Evolutionary conservation across 371 early-diverging fungal species (phyloP), one percentile per base, ranked within the genome.

Genomic region (Dipsacomyces acuminosporus): DNA sequence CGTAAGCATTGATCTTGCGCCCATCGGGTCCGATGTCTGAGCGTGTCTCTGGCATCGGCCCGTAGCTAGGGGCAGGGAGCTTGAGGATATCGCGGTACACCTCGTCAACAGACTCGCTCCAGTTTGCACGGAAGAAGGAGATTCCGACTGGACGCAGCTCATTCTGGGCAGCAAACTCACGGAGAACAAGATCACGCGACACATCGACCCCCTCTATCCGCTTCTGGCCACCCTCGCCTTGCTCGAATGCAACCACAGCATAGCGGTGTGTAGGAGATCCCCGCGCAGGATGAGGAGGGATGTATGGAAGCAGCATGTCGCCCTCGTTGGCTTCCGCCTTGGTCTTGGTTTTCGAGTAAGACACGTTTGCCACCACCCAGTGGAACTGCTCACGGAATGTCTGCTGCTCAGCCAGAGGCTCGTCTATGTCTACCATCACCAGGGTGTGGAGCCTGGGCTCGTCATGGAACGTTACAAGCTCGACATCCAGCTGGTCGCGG

Each of bases 201-300:
- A 73, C 48, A 4, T 59, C 48, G 20, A 44, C 49, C 20, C 75
- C 64, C 46, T 78, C 73, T 20, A 85, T 48, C 62, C 76, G 79
- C 21, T 74, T 75, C 41, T 77, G 76, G 3, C 84, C 85, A 6
- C 61, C 65, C 24, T 83, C 78, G 19, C 81, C 76, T 67, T 90
- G 91, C 64, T 86, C 83, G 46, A 82, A 79, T 20, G 80, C 76
- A 51, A 86, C 74, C 23, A 86, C 49, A 22, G 84, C 86, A 60
- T 88, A 88, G 23, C 91, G 83, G 56, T 91, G 91, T 48, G 78
- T 78, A 61, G 83, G 84, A 33, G 89, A 84, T 33, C 90, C 90
- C 55, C 81, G 80, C 43, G 86, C 81, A 26, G 91, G 91, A 61
- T 91, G 91, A 49, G 90, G 90, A 44, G 89, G 87, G 20, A 86